phyloP scores from a whole-genome alignment of 2,329 filamentous ascomycete genomes.

The Colletotrichum spinosum region DNA sequence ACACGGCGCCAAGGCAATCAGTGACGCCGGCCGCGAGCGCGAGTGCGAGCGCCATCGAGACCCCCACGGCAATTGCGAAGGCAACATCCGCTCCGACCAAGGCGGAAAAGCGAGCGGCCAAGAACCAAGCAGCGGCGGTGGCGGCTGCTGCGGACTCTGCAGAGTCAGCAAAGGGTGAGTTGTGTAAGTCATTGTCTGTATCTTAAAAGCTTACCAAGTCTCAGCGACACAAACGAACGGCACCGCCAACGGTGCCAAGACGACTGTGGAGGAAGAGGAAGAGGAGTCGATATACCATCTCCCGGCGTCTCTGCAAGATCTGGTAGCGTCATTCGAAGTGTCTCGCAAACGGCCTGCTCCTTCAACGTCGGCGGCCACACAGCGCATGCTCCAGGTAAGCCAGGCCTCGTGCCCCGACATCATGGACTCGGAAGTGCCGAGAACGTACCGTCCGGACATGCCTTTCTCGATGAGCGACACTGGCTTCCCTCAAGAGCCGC shows the following conservation, averaged over 20 bases:
- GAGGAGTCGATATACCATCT: constrained; percentile 94
- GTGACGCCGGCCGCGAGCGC: constrained; percentile 44
- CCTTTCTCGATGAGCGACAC: constrained; percentile 79
- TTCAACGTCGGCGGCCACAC: constrained; percentile 72
- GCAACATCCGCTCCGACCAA: constrained; percentile 48
- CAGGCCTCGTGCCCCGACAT: constrained; percentile 80
- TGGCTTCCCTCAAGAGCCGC: constrained; percentile 93
- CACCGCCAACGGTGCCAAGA: constrained; percentile 62
- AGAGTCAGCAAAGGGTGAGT: constrained; percentile 59
- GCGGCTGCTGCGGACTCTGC: constrained; percentile 53
- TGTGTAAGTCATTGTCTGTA: background rate
- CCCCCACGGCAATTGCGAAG: constrained; percentile 40
- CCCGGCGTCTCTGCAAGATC: constrained; percentile 86
- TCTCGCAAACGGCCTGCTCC: constrained; percentile 77
- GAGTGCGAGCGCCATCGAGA: constrained; percentile 41
- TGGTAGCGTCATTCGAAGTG: constrained; percentile 90
- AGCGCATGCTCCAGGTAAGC: constrained; percentile 81
- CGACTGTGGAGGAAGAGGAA: constrained; percentile 58
- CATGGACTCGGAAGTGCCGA: constrained; percentile 83
- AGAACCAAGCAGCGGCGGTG: constrained; percentile 57
- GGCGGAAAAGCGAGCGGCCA: constrained; percentile 54
- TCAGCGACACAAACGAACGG: constrained; percentile 62
- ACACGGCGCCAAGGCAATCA: constrained; percentile 48
- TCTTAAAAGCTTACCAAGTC: constrained; percentile 9
- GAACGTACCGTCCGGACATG: constrained; percentile 85